A percentile compares a stretch with the other conserved stretches of the same genome.
Evolutionary conservation across 2,329 filamentous ascomycete species (phyloP).

Genomic region (Coniosporium tulheliwenetii): DNA sequence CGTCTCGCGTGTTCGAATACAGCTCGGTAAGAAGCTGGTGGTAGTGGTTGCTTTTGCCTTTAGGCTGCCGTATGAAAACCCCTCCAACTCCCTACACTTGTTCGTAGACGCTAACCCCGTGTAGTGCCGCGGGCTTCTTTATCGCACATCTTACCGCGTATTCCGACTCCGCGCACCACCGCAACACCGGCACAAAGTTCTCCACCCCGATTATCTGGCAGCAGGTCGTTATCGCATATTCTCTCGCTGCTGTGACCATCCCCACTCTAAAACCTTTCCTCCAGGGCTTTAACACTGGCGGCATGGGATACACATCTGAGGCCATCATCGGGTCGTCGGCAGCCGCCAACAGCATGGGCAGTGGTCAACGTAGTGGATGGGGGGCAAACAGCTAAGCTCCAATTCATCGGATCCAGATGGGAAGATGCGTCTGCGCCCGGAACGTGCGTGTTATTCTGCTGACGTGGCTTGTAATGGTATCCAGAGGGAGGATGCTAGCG

Average conservation of each 20-base stretch:
- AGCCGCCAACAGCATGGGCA: not conserved
- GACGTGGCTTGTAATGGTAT: not conserved
- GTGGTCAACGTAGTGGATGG: not conserved
- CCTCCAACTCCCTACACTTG: not conserved
- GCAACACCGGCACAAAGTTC: constrained; percentile 16
- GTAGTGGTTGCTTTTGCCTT: constrained; percentile 21
- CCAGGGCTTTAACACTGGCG: constrained; percentile 23
- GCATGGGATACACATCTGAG: constrained; percentile 2
- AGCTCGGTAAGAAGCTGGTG: constrained; percentile 14
- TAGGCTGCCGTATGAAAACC: constrained; percentile 15
- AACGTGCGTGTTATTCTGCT: not conserved
- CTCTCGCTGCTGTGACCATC: constrained; percentile 24
- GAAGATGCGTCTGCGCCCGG: not conserved
- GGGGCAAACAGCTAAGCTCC: not conserved
- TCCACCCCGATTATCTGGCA: constrained; percentile 18
- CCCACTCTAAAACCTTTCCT: constrained; percentile 26
- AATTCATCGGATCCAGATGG: not conserved
- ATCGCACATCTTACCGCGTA: not conserved
- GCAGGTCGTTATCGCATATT: constrained; percentile 22
- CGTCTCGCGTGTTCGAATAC: constrained; percentile 21
- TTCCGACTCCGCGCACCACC: not conserved
- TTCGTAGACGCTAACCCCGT: not conserved
- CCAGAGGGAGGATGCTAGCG: not conserved
- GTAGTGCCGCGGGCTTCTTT: not conserved
- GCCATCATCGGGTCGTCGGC: not conserved